These are phyloP conservation scores for Cicer pinnatifidum DNA, from an alignment of 306 rosid species.

Conservation along the genomic window DNA sequence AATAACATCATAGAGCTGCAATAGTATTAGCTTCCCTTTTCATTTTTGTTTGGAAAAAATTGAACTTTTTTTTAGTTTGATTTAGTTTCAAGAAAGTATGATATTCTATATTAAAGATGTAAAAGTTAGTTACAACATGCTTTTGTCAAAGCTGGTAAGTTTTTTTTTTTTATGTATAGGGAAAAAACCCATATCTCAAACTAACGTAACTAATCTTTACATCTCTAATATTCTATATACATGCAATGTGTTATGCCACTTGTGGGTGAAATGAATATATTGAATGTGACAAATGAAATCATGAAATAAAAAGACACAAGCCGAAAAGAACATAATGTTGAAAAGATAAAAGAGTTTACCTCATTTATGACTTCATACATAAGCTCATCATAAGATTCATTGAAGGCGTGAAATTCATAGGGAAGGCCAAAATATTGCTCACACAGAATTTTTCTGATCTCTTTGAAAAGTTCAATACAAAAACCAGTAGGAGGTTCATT, in stretches of 20 bases:
- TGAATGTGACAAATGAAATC: not conserved
- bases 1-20: slow-evolving; percentile 55
- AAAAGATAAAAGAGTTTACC: slow-evolving; percentile 44
- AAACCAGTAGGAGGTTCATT: slow-evolving; percentile 51
- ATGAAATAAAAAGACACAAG: not conserved
- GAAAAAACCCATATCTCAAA: no score
- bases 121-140: no score
- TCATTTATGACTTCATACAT: slow-evolving; percentile 42
- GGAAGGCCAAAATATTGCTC: slow-evolving; percentile 48
- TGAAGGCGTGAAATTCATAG: slow-evolving; percentile 24
- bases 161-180: no score
- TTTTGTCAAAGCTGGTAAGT: no score
- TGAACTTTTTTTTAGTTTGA: not conserved
- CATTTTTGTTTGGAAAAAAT: not conserved
- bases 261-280: slow-evolving; percentile 28
- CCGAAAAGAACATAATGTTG: slow-evolving; percentile 2
- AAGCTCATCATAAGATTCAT: slow-evolving; percentile 43
- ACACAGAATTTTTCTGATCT: slow-evolving; percentile 23
- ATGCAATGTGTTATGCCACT: not conserved
- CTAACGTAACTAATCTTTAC: no score
- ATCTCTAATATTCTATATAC: not conserved
- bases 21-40: slow-evolving; percentile 24
- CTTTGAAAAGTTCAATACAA: slow-evolving; percentile 50
- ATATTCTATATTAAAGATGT: not conserved
- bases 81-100: not conserved